Percentiles rank a stretch among this genome's conserved stretches.
Evolutionary conservation across 2,329 filamentous ascomycete genomes (phyloP).

Genomic region (Penicillium sumatraense): DNA sequence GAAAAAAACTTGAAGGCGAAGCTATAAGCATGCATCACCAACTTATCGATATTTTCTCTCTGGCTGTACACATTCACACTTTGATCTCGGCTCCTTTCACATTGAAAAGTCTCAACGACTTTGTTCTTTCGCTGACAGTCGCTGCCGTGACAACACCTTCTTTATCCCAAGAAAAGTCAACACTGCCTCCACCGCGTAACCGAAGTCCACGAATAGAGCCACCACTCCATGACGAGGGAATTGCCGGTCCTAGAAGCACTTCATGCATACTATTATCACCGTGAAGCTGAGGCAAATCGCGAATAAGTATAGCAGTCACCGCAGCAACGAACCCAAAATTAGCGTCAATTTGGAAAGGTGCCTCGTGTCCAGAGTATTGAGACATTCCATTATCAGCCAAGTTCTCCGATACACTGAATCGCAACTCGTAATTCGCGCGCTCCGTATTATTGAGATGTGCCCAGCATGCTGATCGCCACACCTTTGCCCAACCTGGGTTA

Average conservation of each 20-base stretch:
- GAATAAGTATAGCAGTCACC: slow-evolving; percentile 7
- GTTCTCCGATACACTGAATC: slow-evolving; percentile 14
- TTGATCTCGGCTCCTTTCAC: neutral
- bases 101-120: slow-evolving; percentile 4
- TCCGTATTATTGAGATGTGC: slow-evolving; percentile 58
- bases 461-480: slow-evolving; percentile 63
- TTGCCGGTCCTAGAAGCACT: slow-evolving; percentile 12
- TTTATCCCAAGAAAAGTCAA: slow-evolving; percentile 17
- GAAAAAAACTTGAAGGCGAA: no score
- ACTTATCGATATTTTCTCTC: no score
- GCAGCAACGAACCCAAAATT: slow-evolving; percentile 19
- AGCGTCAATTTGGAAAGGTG: slow-evolving; percentile 18
- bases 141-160: slow-evolving; percentile 8
- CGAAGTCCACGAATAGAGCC: slow-evolving; percentile 11
- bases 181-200: slow-evolving; percentile 13
- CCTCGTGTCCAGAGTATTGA: slow-evolving; percentile 11
- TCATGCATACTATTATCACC: slow-evolving; percentile 5
- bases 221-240: slow-evolving; percentile 11
- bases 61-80: no score
- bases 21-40: no score
- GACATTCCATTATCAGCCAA: slow-evolving; percentile 15
- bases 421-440: slow-evolving; percentile 36
- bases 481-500: slow-evolving; percentile 63
- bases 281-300: slow-evolving; percentile 9
- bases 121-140: neutral